phyloP scores from a whole-genome alignment of 2,329 filamentous ascomycete species.

The Colletotrichum sp. region DNA sequence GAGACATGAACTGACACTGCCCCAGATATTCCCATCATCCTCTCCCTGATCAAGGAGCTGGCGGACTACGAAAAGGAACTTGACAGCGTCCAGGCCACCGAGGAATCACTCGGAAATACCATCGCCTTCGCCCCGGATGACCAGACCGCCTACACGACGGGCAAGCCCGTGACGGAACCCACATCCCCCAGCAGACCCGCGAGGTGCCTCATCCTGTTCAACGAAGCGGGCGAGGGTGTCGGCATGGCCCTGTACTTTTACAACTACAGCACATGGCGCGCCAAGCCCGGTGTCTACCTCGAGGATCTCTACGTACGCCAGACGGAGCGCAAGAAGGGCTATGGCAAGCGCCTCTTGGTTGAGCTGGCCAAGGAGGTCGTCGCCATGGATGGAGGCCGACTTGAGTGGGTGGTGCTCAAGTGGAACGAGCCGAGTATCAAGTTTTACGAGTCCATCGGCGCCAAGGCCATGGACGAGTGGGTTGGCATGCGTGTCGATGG shows the following conservation, averaged over 20 bases:
- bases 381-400: conserved; percentile 71
- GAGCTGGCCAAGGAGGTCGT: conserved; percentile 81
- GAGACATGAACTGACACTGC: background rate
- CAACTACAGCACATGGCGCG: conserved; percentile 94
- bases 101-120: conserved; percentile 72
- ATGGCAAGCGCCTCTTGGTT: conserved; percentile 77
- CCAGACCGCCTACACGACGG: conserved; percentile 37
- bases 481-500: conserved; percentile 77
- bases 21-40: conserved; percentile 81
- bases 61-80: conserved; percentile 86
- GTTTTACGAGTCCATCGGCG: conserved; percentile 81
- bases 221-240: conserved; percentile 53
- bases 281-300: conserved; percentile 87
- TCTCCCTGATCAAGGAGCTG: conserved; percentile 81
- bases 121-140: conserved; percentile 75
- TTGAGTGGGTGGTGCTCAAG: conserved; percentile 92
- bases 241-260: conserved; percentile 93
- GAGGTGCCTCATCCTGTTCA: conserved; percentile 74
- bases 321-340: conserved; percentile 74
- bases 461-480: conserved; percentile 73
- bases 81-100: conserved; percentile 78
- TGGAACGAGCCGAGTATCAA: conserved; percentile 92
- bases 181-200: conserved; percentile 67
- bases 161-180: conserved; percentile 51
- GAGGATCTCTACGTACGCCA: conserved; percentile 89